Percentiles rank a stretch among this genome's conserved stretches.
phyloP scores from a whole-genome alignment of 257 asterid species.

The Solanum dulcamara region DNA sequence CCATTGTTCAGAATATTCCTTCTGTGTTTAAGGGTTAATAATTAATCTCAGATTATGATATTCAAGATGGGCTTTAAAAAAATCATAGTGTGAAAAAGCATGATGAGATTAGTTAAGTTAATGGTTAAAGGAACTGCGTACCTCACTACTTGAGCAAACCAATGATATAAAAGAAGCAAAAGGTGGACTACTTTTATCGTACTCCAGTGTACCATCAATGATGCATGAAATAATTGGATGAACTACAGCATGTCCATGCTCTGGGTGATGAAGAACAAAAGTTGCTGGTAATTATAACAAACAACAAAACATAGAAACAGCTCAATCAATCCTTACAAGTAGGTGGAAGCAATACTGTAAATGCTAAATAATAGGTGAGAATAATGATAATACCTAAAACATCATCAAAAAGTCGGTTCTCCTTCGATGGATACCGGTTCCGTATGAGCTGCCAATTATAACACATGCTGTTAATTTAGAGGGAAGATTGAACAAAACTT shows the following conservation, averaged over 20 bases:
- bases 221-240: conserved; percentile 94
- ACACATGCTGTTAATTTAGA: background rate
- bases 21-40: conserved; percentile 34
- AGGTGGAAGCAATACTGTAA: background rate
- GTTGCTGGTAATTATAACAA: conserved; percentile 54
- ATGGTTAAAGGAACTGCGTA: conserved; percentile 9
- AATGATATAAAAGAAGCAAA: conserved; percentile 91
- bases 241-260: conserved; percentile 93
- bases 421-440: conserved; percentile 76
- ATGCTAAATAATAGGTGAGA: background rate
- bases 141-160: conserved; percentile 81
- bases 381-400: conserved; percentile 58
- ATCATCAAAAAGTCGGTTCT: conserved; percentile 86
- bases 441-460: conserved; percentile 64
- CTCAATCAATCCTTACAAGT: background rate
- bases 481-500: background rate
- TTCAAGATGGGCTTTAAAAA: background rate
- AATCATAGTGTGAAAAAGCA: background rate
- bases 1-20: conserved; percentile 95
- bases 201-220: conserved; percentile 75
- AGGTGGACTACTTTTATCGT: conserved; percentile 64
- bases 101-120: background rate
- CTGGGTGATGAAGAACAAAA: conserved; percentile 96
- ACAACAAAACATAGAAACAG: background rate
- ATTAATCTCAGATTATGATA: background rate